Evolutionary conservation across 257 asterid genomes (phyloP).

Genomic region (Oldenlandia corymbosa): DNA sequence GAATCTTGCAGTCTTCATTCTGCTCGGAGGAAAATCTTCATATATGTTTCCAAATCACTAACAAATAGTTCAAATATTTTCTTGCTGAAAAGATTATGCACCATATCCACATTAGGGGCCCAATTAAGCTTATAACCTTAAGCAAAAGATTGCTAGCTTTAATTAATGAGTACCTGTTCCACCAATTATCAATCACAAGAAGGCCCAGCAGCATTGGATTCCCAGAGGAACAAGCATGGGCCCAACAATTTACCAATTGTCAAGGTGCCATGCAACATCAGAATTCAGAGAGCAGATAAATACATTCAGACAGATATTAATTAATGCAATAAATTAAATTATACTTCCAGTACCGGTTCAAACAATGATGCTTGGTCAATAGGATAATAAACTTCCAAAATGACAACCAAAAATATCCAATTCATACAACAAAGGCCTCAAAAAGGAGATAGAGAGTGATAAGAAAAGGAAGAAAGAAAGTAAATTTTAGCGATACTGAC

Average conservation of each 20-base stretch:
- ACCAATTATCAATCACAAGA: neutral
- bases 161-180: neutral
- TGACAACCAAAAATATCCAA: neutral
- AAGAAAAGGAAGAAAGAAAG: neutral
- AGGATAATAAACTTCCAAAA: neutral
- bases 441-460: neutral
- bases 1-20: neutral
- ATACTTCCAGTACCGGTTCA: neutral
- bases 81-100: neutral
- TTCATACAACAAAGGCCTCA: too few species aligned
- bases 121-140: neutral
- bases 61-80: neutral
- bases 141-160: neutral
- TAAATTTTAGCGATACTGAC: neutral
- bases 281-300: conserved; percentile 16
- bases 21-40: neutral
- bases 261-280: neutral
- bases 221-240: neutral
- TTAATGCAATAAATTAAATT: neutral
- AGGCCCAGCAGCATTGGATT: neutral
- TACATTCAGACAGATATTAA: conserved; percentile 10
- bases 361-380: neutral
- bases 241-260: neutral
- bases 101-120: neutral
- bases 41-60: neutral